Base-by-base conservation (phyloP, 2,329 filamentous ascomycete genomes). In the Ampelomyces quisqualis region DNA sequence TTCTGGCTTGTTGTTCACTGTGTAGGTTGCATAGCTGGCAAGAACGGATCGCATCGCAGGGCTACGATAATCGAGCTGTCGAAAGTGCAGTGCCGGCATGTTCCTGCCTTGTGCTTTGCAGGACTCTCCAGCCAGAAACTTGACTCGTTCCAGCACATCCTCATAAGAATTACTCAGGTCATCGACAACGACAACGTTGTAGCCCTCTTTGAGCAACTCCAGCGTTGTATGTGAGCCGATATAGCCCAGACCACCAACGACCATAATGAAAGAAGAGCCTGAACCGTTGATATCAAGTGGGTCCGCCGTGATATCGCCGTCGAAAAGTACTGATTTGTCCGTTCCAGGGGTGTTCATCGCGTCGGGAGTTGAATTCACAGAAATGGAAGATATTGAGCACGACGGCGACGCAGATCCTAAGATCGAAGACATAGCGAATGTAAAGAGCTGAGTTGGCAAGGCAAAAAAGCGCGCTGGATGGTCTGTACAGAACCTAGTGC, bases 191-290 rank as follows among this genome's bases (percentile, higher is more conserved):
- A 80, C 69, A 21, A 80, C 76, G 47, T 76, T 78, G 61, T 77
- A 73, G 14, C 77, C 75, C 23, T 71, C 72, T 45, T 78, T 76
- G 44, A 80, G 68, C 22, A 80, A 64, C 53, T 79, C 76, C 1
- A 79, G 65, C 1, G 73, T 70, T 0, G 77, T 80, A 57, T 80
- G 77, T 2, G 76, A 79, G 19, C 77, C 77, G 38, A 80, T 79
- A 58, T 76, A 79, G 5, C 77, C 77, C 10, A 77, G 70, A 7
- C 77, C 77, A 14, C 77, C 77, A 24, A 77, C 73, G 19, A 80
- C 77, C 53, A 79, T 68, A 31, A 71, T 74, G 51, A 74, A 73
- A 22, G 67, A 60, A 34, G 72, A 62, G 19, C 47, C 46, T 14
- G 59, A 47, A 22, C 64, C 64, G 27, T 64, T 57, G 46, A 70